Base-by-base conservation (phyloP, 306 rosid species). In the Cicer judaicum region DNA sequence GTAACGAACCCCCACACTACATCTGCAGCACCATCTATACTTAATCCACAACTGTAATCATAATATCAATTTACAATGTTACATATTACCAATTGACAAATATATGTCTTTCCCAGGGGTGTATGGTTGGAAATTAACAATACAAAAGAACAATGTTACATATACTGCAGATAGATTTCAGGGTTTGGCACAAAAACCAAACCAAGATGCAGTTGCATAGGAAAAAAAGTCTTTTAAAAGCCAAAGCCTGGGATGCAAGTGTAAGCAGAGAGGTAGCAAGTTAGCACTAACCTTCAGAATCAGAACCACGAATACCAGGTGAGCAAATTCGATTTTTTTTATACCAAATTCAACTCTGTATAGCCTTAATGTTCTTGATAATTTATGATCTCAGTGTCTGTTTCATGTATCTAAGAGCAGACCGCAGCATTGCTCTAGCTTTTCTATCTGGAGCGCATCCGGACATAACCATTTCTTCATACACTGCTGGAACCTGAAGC, bases 351-450 rank as follows among this genome's bases (percentile, higher is more conserved):
- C 70, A 24, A 72, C 62, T 40, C 6, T 73, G 80, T 78, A 70
- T 63, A 53, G 80, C 60, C 78, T 72, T 64, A 41, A 66, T 78
- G 83, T 77, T 74, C 72, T 55, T 66, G 70, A 67, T 36, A 78
- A 74, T 77, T 81, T 39, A 85, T 66, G 85, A 82, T 79, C 68
- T 85, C 70, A 94, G 79, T 12, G 81, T 78, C 50, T 88, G 93
- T 80, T 89, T 94, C 97, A 92, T 87, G 83, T 90, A 89, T 85
- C 80, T 92, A 74, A 92, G 92, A 59, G 97, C 97, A 65, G 99
- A 90, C 21, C 99, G 96, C 75, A 94, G 79, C 96, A 92, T 92
- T 67, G 90, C 93, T 79, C 96, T 87, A 47, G 97, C 93, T 87
- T 92, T 92, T 78, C 97, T 80, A 80, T 94, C 99, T 1, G 99